Conservation (phyloP, 2,329 filamentous ascomycete species). For the Pseudogymnoascus sp. region DNA sequence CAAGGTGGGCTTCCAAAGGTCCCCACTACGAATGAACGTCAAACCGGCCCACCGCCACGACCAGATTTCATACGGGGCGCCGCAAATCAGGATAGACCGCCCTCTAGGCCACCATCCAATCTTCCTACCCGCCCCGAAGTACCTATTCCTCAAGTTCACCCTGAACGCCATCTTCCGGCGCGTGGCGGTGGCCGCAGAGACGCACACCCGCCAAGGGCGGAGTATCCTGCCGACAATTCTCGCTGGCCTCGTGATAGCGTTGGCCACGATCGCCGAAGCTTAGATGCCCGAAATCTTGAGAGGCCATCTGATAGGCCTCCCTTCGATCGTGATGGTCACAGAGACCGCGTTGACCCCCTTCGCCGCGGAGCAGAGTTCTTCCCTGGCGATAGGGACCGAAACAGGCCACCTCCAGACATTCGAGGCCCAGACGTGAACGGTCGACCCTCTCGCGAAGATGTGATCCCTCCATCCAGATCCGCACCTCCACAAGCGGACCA, state of each 20-base stretch:
- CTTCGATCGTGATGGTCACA: constrained; percentile 22
- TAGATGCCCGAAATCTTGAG: constrained; percentile 24
- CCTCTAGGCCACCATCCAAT: constrained; percentile 13
- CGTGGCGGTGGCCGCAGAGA: constrained; percentile 27
- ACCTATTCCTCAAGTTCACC: constrained; percentile 19
- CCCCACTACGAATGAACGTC: not conserved
- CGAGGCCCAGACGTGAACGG: constrained; percentile 22
- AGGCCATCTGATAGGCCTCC: constrained; percentile 20
- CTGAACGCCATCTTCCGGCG: constrained; percentile 25
- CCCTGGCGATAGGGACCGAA: constrained; percentile 16
- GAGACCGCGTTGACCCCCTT: constrained; percentile 13
- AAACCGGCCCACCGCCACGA: not conserved
- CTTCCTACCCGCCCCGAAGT: constrained; percentile 29
- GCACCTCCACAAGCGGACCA: constrained; percentile 21
- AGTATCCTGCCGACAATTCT: not conserved
- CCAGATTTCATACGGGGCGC: not conserved
- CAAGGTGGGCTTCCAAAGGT: not conserved
- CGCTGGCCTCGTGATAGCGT: constrained; percentile 23
- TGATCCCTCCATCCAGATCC: constrained; percentile 25
- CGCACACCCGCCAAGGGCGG: constrained; percentile 18
- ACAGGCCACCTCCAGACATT: constrained; percentile 18
- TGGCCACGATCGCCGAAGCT: constrained; percentile 22
- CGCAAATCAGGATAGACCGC: not conserved
- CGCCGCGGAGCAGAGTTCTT: not conserved
- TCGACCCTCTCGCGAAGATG: constrained; percentile 25